A percentile compares a stretch with the other conserved stretches of the same genome.
These are phyloP conservation scores for Tulasnella sp. DNA, from an alignment of 768 basidiomycete genomes.

Conservation along the genomic window DNA sequence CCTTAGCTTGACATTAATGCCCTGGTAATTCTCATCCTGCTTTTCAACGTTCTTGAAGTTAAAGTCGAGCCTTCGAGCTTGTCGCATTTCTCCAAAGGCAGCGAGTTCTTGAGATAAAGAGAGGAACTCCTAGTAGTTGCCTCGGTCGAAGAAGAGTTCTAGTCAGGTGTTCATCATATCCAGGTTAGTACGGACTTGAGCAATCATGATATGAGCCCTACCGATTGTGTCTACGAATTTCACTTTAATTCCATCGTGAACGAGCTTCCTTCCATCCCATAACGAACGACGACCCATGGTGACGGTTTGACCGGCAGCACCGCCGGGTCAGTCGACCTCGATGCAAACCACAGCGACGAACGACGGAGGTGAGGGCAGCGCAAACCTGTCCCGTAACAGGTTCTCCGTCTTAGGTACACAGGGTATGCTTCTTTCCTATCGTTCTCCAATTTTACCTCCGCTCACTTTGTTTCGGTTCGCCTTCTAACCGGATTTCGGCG, in stretches of 20 bases:
- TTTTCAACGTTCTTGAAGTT: too few relatives aligned
- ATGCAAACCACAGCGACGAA: not conserved
- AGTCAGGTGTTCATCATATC: too few relatives aligned
- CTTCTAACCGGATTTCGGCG: slow-evolving; percentile 84
- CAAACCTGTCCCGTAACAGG: slow-evolving; percentile 81
- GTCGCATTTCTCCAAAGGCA: too few relatives aligned
- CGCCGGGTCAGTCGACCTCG: not conserved
- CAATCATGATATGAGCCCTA: slow-evolving; percentile 38
- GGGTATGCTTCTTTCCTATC: slow-evolving; percentile 82
- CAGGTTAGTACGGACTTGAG: too few relatives aligned
- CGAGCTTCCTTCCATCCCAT: slow-evolving; percentile 91
- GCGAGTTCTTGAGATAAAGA: too few relatives aligned
- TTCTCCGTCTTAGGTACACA: too few relatives aligned
- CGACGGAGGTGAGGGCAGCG: not conserved
- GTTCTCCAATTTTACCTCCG: slow-evolving; percentile 80
- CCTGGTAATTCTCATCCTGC: too few relatives aligned
- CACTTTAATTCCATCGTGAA: slow-evolving; percentile 96
- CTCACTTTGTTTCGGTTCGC: slow-evolving; percentile 85
- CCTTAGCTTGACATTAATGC: too few relatives aligned
- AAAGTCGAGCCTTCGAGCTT: too few relatives aligned
- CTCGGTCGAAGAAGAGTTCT: too few relatives aligned
- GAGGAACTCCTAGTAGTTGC: too few relatives aligned
- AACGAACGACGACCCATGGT: slow-evolving; percentile 79
- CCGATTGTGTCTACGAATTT: slow-evolving; percentile 97
- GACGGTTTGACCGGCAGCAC: not conserved